Percentiles rank a stretch among this genome's conserved stretches.
phyloP scores from a whole-genome alignment of 176 grass and related monocot species.

The Ampelocalamus luodianensis region DNA sequence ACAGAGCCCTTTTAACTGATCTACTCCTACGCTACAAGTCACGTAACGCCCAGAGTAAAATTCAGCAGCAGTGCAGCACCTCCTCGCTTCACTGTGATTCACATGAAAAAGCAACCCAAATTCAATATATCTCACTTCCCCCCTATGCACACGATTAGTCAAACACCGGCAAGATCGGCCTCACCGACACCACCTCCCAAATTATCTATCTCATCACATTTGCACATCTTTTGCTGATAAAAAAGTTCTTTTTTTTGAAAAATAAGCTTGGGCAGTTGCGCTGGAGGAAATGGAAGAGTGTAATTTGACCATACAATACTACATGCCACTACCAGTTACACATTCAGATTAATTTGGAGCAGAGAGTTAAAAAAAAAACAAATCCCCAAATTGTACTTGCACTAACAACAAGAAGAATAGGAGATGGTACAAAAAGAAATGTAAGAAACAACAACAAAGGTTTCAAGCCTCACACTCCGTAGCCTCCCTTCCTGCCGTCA shows the following conservation, averaged over 20 bases:
- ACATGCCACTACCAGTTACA: constrained; percentile 33
- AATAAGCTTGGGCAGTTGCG: background rate
- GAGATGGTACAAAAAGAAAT: constrained; percentile 35
- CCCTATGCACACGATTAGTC: background rate
- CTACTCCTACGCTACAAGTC: background rate
- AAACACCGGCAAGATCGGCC: constrained; percentile 1
- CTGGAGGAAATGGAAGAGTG: background rate
- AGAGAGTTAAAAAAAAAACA: constrained; percentile 44
- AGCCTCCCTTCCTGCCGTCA: background rate
- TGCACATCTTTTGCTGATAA: background rate
- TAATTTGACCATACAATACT: constrained; percentile 20
- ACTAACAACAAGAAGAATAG: constrained; percentile 44
- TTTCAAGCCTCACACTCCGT: constrained; percentile 53
- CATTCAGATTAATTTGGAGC: constrained; percentile 29
- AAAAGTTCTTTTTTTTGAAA: background rate
- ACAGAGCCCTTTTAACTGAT: background rate
- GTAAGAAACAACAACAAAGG: constrained; percentile 19
- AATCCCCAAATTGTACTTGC: constrained; percentile 52
- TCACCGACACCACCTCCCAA: constrained; percentile 36
- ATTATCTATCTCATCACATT: background rate
- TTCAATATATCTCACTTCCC: background rate
- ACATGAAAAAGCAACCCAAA: constrained; percentile 28
- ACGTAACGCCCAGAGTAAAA: background rate
- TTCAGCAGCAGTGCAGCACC: background rate
- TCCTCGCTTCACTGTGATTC: constrained; percentile 13